These are phyloP conservation scores for Articulospora tetracladia DNA, from an alignment of 495 filamentous ascomycete genomes.

Conservation along the genomic window DNA sequence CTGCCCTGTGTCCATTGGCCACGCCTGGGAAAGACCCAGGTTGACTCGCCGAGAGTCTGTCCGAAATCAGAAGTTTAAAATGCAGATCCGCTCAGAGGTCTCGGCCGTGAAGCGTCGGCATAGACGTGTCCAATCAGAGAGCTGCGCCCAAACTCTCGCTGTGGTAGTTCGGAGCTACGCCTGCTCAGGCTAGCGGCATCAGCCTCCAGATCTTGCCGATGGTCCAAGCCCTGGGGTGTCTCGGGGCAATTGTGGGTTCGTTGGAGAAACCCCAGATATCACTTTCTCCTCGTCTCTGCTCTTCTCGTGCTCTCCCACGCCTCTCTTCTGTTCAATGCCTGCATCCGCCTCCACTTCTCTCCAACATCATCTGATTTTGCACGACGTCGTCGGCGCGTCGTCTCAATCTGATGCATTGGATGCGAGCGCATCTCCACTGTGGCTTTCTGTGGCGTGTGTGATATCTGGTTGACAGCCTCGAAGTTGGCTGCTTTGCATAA, in stretches of 20 bases:
- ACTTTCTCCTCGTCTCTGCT: not conserved
- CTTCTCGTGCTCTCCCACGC: no score
- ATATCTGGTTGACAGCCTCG: no score
- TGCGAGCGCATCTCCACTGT: not conserved
- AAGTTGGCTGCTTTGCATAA: no score
- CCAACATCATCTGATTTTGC: not conserved
- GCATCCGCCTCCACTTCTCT: no score
- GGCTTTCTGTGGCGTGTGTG: not conserved
- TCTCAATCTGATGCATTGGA: not conserved
- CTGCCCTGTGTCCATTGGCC: not conserved
- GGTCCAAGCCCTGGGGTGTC: constrained; percentile 1
- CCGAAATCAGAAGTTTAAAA: constrained; percentile 5
- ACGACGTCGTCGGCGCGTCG: not conserved
- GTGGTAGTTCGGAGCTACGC: not conserved
- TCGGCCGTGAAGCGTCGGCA: not conserved
- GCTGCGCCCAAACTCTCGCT: constrained; percentile 11
- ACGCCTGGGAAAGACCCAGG: not conserved
- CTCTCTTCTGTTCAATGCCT: no score
- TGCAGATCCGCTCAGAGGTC: not conserved
- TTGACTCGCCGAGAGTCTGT: constrained; percentile 5
- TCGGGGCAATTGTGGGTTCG: constrained; percentile 12
- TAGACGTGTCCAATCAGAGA: not conserved
- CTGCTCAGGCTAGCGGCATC: not conserved
- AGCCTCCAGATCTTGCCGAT: not conserved
- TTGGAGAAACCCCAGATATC: constrained; percentile 1